Evolutionary conservation across 2,329 filamentous ascomycete genomes (phyloP).

Genomic region (Penicillium sp.): DNA sequence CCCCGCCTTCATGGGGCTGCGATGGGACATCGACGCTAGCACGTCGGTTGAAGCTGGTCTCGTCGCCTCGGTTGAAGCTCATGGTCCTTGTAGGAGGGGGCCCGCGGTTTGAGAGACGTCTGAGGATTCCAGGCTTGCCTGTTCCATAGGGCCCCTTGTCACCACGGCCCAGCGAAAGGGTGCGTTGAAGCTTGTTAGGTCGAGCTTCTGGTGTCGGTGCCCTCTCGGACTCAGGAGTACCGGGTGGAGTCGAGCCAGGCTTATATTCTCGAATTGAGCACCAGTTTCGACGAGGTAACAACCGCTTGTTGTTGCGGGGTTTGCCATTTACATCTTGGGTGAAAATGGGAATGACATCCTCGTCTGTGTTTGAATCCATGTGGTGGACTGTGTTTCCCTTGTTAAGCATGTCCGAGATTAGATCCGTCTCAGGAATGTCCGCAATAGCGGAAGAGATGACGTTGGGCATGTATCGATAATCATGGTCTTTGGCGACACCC

Average conservation of each 20-base stretch:
- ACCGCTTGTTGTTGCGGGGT: slow-evolving; percentile 82
- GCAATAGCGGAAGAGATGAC: slow-evolving; percentile 92
- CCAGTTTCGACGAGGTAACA: slow-evolving; percentile 92
- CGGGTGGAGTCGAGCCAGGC: slow-evolving; percentile 73
- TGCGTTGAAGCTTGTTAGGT: slow-evolving; percentile 53
- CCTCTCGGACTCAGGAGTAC: slow-evolving; percentile 59
- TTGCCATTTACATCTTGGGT: slow-evolving; percentile 85
- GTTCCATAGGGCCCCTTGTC: slow-evolving; percentile 47
- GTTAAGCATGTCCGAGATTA: slow-evolving; percentile 89
- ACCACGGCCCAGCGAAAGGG: slow-evolving; percentile 62
- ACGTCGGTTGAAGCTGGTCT: slow-evolving; percentile 24
- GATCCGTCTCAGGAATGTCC: slow-evolving; percentile 83
- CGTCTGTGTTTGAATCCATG: slow-evolving; percentile 73
- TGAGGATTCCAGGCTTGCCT: slow-evolving; percentile 40
- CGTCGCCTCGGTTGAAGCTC: slow-evolving; percentile 36
- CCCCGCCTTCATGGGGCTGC: slow-evolving; percentile 30
- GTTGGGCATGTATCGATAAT: slow-evolving; percentile 97
- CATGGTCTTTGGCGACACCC: slow-evolving; percentile 79
- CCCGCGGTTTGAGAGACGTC: slow-evolving; percentile 50
- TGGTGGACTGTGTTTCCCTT: slow-evolving; percentile 79
- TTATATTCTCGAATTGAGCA: slow-evolving; percentile 86
- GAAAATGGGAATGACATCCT: slow-evolving; percentile 95
- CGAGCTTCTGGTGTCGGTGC: slow-evolving; percentile 32
- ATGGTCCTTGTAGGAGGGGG: slow-evolving; percentile 42
- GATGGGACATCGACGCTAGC: slow-evolving; percentile 39